Evolutionary conservation across 192 early-diverging fungal genomes (phyloP).

Genomic region (Anaeromyces robustus): DNA sequence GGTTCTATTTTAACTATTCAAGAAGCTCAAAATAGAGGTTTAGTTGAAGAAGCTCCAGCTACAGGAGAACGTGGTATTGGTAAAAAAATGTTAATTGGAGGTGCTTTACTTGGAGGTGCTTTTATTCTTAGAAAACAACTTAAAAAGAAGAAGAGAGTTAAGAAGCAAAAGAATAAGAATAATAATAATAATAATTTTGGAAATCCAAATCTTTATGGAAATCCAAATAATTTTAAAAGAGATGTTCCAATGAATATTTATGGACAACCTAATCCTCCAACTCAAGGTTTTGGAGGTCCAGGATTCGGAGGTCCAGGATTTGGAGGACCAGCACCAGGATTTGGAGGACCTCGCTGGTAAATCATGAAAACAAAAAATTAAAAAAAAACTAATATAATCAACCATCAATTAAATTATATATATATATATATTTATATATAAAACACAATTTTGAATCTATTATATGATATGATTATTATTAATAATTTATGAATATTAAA

Average conservation of each 20-base stretch:
- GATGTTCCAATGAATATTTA: not conserved
- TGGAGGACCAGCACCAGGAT: not conserved
- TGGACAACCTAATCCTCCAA: not conserved
- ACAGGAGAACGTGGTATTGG: not conserved
- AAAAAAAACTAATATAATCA: no score
- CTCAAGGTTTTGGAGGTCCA: not conserved
- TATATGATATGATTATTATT: no score
- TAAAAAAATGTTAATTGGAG: not conserved
- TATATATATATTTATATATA: no score
- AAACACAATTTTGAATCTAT: no score
- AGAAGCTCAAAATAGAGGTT: not conserved
- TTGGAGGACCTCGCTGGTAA: not conserved
- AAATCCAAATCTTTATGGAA: no score
- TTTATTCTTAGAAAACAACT: not conserved
- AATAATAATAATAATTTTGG: not conserved
- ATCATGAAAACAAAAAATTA: no score
- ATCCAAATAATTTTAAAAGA: no score
- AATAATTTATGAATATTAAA: no score
- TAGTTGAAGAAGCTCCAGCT: not conserved
- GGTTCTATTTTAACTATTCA: not conserved
- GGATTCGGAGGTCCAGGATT: not conserved
- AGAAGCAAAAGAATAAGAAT: not conserved
- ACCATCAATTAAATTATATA: no score
- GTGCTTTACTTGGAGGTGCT: not conserved
- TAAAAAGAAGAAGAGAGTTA: not conserved